Evolutionary conservation across 257 asterid genomes (phyloP).

Genomic region (Haberlea rhodopensis): DNA sequence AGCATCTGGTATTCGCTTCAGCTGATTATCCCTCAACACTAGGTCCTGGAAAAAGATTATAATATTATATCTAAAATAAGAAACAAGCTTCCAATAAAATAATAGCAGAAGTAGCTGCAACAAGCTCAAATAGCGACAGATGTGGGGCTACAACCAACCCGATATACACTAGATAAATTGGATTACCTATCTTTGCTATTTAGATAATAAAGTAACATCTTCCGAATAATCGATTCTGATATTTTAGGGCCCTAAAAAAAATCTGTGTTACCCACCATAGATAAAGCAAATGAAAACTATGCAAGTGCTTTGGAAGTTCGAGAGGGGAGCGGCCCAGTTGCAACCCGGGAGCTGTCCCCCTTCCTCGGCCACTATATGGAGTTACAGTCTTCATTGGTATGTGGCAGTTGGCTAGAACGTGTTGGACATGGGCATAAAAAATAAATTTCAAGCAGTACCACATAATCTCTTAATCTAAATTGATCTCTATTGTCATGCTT

Average conservation of each 20-base stretch:
- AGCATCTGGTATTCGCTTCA: conserved; percentile 82
- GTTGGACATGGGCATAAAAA: too few species aligned
- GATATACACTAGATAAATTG: not conserved
- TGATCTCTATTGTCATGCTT: not conserved
- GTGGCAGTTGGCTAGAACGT: not conserved
- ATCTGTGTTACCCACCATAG: not conserved
- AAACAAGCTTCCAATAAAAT: not conserved
- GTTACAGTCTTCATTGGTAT: not conserved
- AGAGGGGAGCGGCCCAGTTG: too few species aligned
- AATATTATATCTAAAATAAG: conserved; percentile 9
- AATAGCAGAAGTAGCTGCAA: not conserved
- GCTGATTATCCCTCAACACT: conserved; percentile 88
- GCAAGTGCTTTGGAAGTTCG: not conserved
- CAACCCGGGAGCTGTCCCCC: too few species aligned
- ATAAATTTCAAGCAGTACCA: not conserved
- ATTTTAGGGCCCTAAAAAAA: not conserved
- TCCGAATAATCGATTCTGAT: not conserved
- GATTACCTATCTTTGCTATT: too few species aligned
- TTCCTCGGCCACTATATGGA: too few species aligned
- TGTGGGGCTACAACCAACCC: not conserved
- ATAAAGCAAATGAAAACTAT: not conserved
- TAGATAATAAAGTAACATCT: too few species aligned
- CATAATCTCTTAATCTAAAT: too few species aligned
- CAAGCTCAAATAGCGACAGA: not conserved
- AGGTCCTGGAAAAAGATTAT: conserved; percentile 66